A percentile compares a stretch with the other conserved stretches of the same genome.
Evolutionary conservation across 108 stramenopile species (phyloP).

Genomic region (Cyclotella cryptica): DNA sequence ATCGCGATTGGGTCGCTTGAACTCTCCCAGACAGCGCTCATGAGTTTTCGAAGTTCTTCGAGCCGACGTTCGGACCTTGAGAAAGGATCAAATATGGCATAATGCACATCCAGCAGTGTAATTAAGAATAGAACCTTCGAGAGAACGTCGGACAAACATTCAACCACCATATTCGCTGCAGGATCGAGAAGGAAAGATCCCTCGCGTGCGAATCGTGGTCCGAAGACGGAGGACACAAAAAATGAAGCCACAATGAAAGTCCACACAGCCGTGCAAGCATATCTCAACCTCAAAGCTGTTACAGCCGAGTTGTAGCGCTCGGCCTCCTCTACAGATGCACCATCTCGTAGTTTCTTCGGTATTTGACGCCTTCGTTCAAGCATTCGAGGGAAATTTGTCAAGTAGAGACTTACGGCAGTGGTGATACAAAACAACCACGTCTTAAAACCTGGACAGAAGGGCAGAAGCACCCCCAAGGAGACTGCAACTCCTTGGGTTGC

Average conservation of each 20-base stretch:
- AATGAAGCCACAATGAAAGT: conserved; percentile 41
- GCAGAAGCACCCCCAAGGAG: conserved; percentile 58
- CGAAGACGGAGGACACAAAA: conserved; percentile 37
- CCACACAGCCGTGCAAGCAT: conserved; percentile 34
- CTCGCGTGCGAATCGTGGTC: conserved; percentile 37
- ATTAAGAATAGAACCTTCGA: conserved; percentile 64
- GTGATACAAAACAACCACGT: conserved; percentile 53
- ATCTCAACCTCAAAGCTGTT: conserved; percentile 39
- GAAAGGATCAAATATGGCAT: conserved; percentile 61
- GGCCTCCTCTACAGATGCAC: conserved; percentile 37
- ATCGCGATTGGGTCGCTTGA: conserved; percentile 67
- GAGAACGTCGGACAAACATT: conserved; percentile 67
- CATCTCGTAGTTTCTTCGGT: conserved; percentile 23
- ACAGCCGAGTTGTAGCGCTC: conserved; percentile 57
- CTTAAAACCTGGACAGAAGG: conserved; percentile 53
- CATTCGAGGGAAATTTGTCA: conserved; percentile 46
- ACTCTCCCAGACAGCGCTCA: conserved; percentile 72
- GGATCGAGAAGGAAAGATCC: conserved; percentile 45
- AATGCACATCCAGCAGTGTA: conserved; percentile 62
- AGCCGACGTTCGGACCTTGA: conserved; percentile 53
- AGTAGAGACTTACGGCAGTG: conserved; percentile 55
- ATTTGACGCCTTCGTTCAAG: conserved; percentile 21
- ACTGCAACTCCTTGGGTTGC: conserved; percentile 46
- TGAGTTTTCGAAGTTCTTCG: conserved; percentile 63
- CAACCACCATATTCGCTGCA: conserved; percentile 44